A percentile compares a stretch with the other conserved stretches of the same genome.
Conservation (phyloP, 441 rosid genomes). For the Jatropha multifida region DNA sequence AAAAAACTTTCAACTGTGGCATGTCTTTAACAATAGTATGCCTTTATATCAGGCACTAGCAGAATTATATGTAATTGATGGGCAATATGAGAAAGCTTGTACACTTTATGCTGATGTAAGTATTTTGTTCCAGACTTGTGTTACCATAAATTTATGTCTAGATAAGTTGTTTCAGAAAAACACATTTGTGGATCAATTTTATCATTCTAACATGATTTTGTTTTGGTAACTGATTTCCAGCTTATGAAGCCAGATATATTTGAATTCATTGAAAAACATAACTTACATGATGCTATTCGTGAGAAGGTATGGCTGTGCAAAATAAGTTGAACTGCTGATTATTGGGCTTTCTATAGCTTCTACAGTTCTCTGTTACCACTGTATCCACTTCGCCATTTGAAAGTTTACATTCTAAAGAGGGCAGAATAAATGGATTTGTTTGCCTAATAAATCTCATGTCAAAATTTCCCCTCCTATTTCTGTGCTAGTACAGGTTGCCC, state of each 20-base stretch:
- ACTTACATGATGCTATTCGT: conserved; percentile 76
- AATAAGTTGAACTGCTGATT: conserved; percentile 14
- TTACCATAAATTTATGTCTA: conserved; percentile 7
- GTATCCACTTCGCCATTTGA: background rate
- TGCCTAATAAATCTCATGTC: conserved; percentile 15
- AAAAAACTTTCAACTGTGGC: conserved; percentile 24
- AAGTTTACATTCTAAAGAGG: background rate
- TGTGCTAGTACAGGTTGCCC: conserved; percentile 68
- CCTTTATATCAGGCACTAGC: conserved; percentile 71
- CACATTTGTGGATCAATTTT: conserved; percentile 4
- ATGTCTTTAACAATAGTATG: conserved; percentile 23
- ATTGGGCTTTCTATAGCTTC: conserved; percentile 17
- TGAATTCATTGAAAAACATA: conserved; percentile 83
- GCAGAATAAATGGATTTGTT: conserved; percentile 5
- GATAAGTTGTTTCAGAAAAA: background rate
- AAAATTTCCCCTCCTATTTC: background rate
- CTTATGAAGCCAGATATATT: conserved; percentile 92
- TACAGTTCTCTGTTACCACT: background rate
- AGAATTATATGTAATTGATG: conserved; percentile 84
- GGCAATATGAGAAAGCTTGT: conserved; percentile 90
- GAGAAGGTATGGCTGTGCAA: conserved; percentile 70
- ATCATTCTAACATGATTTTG: conserved; percentile 17
- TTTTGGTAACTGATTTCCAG: conserved; percentile 43
- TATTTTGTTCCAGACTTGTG: conserved; percentile 24
- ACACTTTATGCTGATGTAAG: conserved; percentile 97